Base-by-base conservation (phyloP, 73 alveolate genomes). In the Paramecium caudatum region DNA sequence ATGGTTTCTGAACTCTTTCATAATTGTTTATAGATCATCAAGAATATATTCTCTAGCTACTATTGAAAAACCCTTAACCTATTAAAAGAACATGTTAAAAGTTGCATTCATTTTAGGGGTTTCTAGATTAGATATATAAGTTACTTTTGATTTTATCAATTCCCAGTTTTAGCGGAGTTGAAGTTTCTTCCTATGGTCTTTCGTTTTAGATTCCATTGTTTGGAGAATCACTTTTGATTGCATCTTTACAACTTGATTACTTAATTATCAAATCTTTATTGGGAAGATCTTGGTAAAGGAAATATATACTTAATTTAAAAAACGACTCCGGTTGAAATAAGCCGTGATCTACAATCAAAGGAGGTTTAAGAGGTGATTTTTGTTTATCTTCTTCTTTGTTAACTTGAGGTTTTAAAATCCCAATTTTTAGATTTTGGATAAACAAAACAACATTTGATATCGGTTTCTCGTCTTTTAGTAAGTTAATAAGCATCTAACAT, bases 1-100 rank as follows among this genome's bases (percentile, higher is more conserved):
- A 25, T 74, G 88, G 19, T 47, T 74, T 8, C 32, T 19, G 45
- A 74, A 74, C 21, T 74, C 88, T 36, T 41, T 74, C 69, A 74
- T 41, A 8, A 39, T 41, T 3, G 21, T 10, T 23, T 37, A 34
- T 27, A 74, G 12, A 10, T 74, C 47, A 37, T 74, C 88, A 41
- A 23, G 25, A 12, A 74, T 39, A 74, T 43, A 74, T 39, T 74
- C 88, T 17, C 19, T 74, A 0, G 65, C 17, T 34, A 74, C 65
- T 41, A 43, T 39, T 8, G 88, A 45, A 45, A 37, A 74, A 6
- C 65, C 65, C 32, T 74, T 39, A 23, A 12, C 30, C 43, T 65
- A 30, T 33, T 36, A 34, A 43, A 74, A 74, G 47, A 74, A 41
- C n/a, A 37, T 13, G 25, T 74, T 36, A 39, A 74, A 74, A n/a